Evolutionary conservation across 1,284 basidiomycete genomes (phyloP).

Genomic region (Ganoderma leucocontextum): DNA sequence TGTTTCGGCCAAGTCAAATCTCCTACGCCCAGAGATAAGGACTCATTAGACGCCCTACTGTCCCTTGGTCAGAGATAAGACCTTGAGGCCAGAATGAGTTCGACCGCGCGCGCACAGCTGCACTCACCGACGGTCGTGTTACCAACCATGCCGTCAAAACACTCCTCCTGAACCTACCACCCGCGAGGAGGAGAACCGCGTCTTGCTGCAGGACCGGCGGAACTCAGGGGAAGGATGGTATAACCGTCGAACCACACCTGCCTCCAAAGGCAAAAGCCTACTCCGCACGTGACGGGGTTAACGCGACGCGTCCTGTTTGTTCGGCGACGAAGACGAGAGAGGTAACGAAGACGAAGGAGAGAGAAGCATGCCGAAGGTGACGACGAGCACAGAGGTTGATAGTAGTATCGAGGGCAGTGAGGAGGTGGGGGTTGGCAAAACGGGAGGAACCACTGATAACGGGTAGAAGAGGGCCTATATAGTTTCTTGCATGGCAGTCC

Average conservation of each 20-base stretch:
- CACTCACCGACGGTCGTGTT: background rate
- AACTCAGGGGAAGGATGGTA: background rate
- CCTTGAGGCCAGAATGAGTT: background rate
- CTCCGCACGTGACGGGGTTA: background rate
- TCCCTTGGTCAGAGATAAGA: constrained; percentile 9
- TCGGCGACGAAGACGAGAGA: background rate
- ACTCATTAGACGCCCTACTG: background rate
- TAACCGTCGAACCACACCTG: constrained; percentile 1
- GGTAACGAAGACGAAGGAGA: background rate
- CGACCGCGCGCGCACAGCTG: background rate
- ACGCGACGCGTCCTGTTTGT: background rate
- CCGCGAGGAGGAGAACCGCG: background rate
- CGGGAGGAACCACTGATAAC: background rate
- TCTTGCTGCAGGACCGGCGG: background rate
- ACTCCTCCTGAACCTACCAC: background rate
- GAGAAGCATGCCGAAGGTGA: background rate
- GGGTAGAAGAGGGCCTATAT: constrained; percentile 1
- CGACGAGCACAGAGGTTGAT: background rate
- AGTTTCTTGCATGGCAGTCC: background rate
- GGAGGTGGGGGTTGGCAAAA: background rate
- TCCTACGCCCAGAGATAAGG: constrained; percentile 4
- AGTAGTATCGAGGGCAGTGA: background rate
- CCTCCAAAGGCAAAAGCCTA: constrained; percentile 7
- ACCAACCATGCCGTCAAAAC: background rate
- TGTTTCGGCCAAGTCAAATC: background rate